Evolutionary conservation across 106 monocot species (phyloP).

Genomic region (Dendrobium nobile): DNA sequence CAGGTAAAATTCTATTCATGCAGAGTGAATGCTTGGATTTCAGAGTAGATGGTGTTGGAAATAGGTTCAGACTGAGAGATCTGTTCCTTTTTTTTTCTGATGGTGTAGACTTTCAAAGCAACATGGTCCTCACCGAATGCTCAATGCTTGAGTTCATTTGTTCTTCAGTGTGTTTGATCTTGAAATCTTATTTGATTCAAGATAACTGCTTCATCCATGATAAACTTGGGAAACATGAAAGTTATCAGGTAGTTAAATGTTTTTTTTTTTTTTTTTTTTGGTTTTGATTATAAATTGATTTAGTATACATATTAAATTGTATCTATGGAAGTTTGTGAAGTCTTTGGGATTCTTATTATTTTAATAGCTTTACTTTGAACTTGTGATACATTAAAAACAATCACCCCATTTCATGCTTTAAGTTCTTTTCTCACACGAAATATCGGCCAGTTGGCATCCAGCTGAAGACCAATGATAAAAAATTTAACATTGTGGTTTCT

Average conservation of each 20-base stretch:
- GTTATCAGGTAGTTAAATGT: neutral
- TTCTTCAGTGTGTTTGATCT: neutral
- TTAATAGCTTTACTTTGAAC: neutral
- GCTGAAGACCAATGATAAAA: neutral
- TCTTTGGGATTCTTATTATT: neutral
- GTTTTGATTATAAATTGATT: neutral
- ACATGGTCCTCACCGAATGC: neutral
- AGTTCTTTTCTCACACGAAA: neutral
- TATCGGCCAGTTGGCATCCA: neutral
- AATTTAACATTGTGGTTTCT: neutral
- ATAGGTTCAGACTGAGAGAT: neutral
- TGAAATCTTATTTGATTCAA: neutral
- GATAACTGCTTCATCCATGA: neutral
- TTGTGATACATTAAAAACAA: neutral
- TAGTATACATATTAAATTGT: neutral
- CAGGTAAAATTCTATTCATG: neutral
- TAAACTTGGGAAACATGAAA: conserved; percentile 2
- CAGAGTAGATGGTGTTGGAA: neutral
- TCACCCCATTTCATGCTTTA: neutral
- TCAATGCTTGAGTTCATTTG: neutral
- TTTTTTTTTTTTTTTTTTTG: neutral
- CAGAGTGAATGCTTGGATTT: neutral
- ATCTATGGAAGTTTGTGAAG: neutral
- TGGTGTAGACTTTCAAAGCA: neutral
- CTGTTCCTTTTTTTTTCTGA: neutral